Evolutionary conservation across 192 early-diverging fungal genomes (phyloP).

Genomic region (Gigaspora rosea): DNA sequence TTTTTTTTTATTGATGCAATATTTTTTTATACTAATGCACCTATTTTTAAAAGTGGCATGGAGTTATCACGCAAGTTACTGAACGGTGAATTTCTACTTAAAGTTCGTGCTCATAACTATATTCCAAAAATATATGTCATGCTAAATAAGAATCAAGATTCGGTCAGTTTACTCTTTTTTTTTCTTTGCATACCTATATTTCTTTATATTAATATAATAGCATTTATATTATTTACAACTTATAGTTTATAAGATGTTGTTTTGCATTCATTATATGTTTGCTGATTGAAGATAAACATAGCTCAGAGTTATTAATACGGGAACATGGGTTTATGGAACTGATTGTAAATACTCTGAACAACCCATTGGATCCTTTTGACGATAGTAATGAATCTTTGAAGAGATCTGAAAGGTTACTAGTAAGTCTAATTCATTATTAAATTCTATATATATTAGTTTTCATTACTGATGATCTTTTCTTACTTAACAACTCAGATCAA

Average conservation of each 20-base stretch:
- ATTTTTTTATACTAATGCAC: background rate
- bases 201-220: background rate
- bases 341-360: background rate
- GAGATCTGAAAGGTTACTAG: conserved; percentile 14
- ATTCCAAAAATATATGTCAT: conserved; percentile 11
- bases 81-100: conserved; percentile 16
- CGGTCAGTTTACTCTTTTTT: background rate
- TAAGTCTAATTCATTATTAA: background rate
- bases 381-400: background rate
- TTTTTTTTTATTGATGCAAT: background rate
- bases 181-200: background rate
- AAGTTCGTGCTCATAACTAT: conserved; percentile 17
- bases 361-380: conserved; percentile 4
- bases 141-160: conserved; percentile 8
- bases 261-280: conserved; percentile 26
- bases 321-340: conserved; percentile 15
- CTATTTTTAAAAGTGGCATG: background rate
- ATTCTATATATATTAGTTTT: too few relatives aligned
- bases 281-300: conserved; percentile 16
- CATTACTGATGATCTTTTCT: too few relatives aligned
- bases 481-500: background rate
- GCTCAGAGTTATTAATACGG: background rate
- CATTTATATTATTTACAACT: background rate
- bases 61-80: conserved; percentile 3
- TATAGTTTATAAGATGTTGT: conserved; percentile 18